Conservation (phyloP, 2,329 filamentous ascomycete genomes). For the Pseudocercospora ulei region DNA sequence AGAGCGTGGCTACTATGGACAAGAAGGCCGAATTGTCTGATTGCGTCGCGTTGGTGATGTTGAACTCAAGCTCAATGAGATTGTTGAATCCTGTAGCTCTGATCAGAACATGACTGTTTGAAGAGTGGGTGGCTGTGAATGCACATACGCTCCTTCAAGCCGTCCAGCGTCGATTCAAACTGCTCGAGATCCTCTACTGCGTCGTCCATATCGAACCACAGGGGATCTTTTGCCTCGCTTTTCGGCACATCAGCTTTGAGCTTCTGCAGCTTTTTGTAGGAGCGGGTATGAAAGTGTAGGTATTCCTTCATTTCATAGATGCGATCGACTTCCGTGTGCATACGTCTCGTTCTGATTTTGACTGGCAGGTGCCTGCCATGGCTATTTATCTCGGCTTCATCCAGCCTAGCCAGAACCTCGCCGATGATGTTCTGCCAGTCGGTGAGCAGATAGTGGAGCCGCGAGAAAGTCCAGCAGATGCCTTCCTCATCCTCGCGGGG, state of each 20-base stretch:
- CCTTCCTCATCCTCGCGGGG: constrained; percentile 33
- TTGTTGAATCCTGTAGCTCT: constrained; percentile 31
- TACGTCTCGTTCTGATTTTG: constrained; percentile 29
- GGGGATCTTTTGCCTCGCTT: constrained; percentile 29
- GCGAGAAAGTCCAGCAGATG: constrained; percentile 34
- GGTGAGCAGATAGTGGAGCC: constrained; percentile 32
- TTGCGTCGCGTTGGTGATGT: constrained; percentile 34
- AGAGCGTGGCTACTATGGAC: constrained; percentile 32
- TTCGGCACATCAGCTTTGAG: constrained; percentile 29
- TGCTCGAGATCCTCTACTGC: constrained; percentile 34
- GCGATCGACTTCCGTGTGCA: constrained; percentile 34
- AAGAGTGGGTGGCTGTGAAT: background rate
- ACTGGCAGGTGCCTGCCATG: constrained; percentile 32
- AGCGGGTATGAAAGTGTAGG: constrained; percentile 32
- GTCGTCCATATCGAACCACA: constrained; percentile 35
- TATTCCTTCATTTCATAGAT: constrained; percentile 35
- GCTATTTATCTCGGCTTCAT: constrained; percentile 34
- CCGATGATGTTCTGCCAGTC: constrained; percentile 36
- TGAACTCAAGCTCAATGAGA: constrained; percentile 36
- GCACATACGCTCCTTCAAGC: constrained; percentile 32
- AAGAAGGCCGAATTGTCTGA: constrained; percentile 33
- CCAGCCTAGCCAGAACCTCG: constrained; percentile 31
- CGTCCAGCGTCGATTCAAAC: constrained; percentile 31
- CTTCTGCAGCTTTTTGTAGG: constrained; percentile 33
- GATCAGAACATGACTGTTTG: constrained; percentile 5